These are phyloP conservation scores for Glycine latifolia DNA, from an alignment of 306 rosid species.

Conservation along the genomic window DNA sequence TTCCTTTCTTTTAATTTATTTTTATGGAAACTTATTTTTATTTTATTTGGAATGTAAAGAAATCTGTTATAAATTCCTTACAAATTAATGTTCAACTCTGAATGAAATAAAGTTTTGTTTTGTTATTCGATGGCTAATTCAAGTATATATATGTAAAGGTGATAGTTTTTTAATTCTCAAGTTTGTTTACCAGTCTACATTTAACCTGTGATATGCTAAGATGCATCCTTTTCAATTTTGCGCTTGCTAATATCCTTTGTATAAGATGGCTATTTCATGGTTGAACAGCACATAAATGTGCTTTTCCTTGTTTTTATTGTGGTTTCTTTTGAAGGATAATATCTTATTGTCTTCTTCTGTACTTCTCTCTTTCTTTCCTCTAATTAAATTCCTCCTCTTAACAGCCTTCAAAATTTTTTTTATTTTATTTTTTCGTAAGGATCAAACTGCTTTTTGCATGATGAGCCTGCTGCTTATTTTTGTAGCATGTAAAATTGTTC, in stretches of 20 bases:
- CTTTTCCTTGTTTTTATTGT: not conserved
- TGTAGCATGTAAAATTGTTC: slow-evolving; percentile 3
- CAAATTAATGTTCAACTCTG: slow-evolving; percentile 14
- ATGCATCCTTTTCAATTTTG: not conserved
- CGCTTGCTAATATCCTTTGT: not conserved
- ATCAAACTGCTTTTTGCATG: slow-evolving; percentile 13
- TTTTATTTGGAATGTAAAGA: slow-evolving; percentile 20
- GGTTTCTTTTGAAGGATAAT: slow-evolving; percentile 1
- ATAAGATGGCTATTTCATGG: slow-evolving; percentile 8
- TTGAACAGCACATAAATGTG: not conserved
- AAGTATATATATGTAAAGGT: not conserved
- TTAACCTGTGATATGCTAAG: slow-evolving; percentile 8
- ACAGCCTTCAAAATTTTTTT: too few species aligned
- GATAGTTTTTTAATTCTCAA: slow-evolving; percentile 1
- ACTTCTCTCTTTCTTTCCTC: slow-evolving; percentile 27
- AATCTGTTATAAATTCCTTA: slow-evolving; percentile 2
- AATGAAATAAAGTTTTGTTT: slow-evolving; percentile 14
- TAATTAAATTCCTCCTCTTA: not conserved
- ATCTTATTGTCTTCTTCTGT: slow-evolving; percentile 20
- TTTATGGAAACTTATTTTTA: not conserved
- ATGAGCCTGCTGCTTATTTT: slow-evolving; percentile 29
- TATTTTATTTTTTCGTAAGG: too few species aligned
- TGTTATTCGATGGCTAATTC: slow-evolving; percentile 28
- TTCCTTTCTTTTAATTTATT: slow-evolving; percentile 18
- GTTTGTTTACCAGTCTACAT: not conserved